phyloP scores from a whole-genome alignment of 257 asterid species.

The Plantago elongata region DNA sequence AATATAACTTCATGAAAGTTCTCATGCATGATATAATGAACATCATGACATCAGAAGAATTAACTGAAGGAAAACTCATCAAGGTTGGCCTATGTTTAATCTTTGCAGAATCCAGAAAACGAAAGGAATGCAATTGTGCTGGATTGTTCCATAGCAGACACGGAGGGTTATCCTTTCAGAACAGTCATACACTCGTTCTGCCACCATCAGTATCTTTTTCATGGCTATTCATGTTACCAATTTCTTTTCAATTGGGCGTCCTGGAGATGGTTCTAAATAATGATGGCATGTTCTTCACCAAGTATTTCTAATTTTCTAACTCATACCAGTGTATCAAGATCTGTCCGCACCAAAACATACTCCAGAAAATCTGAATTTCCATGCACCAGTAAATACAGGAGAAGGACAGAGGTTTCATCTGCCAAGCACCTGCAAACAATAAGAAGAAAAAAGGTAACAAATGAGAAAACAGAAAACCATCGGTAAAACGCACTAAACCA shows the following conservation, averaged over 20 bases:
- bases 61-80: not conserved
- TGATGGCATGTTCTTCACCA: not conserved
- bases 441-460: not conserved
- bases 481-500: not conserved
- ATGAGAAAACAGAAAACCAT: not conserved
- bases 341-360: constrained; percentile 97
- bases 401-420: constrained; percentile 77
- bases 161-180: not conserved
- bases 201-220: constrained; percentile 4
- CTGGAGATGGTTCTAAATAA: constrained; percentile 10
- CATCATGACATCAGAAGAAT: not conserved
- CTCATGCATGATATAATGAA: not conserved
- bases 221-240: not conserved
- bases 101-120: constrained; percentile 4
- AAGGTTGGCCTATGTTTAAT: constrained; percentile 7
- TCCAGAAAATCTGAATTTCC: constrained; percentile 91
- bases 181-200: not conserved
- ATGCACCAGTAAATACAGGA: constrained; percentile 88
- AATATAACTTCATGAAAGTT: constrained; percentile 1
- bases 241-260: constrained; percentile 8
- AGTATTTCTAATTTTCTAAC: constrained; percentile 14
- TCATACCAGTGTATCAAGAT: constrained; percentile 94
- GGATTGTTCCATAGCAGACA: no score
- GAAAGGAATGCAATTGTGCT: no score
- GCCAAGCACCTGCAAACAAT: constrained; percentile 65